A percentile compares a stretch with the other conserved stretches of the same genome.
These are phyloP conservation scores for Sextonia rubra DNA, from an alignment of 164 flowering plant genomes.

Conservation along the genomic window DNA sequence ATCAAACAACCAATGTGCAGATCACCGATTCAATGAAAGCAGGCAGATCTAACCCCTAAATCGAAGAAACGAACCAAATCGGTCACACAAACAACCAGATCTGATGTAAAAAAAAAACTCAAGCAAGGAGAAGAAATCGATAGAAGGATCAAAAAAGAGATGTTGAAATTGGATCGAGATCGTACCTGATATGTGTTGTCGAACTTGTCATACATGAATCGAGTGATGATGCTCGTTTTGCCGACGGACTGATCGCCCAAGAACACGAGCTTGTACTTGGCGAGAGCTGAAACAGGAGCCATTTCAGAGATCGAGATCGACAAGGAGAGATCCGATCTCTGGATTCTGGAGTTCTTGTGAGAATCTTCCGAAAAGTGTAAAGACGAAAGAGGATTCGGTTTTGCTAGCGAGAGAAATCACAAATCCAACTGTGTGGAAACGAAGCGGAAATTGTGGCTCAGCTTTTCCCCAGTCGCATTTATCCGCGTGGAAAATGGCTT, in stretches of 20 bases:
- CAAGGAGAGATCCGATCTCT: background rate
- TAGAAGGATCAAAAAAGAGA: background rate
- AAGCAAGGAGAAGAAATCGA: background rate
- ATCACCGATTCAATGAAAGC: background rate
- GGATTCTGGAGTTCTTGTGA: no score
- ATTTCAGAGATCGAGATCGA: constrained; percentile 19
- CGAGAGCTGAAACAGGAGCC: constrained; percentile 77
- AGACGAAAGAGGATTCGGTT: no score
- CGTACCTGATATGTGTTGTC: constrained; percentile 81
- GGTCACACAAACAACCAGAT: background rate
- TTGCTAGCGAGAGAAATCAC: no score
- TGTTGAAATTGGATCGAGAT: background rate
- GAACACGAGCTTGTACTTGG: constrained; percentile 79
- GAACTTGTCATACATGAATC: constrained; percentile 89
- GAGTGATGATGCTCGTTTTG: constrained; percentile 84
- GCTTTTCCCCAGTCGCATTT: no score
- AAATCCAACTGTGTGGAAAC: no score
- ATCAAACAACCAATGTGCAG: no score
- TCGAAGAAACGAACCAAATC: background rate
- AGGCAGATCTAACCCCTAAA: background rate
- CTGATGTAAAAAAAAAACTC: background rate
- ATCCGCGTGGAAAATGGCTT: no score
- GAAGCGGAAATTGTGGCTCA: no score
- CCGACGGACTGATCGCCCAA: constrained; percentile 88
- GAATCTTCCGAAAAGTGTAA: no score